Base-by-base conservation (phyloP, 805 yeast genomes). In the Yarrowia sp. region DNA sequence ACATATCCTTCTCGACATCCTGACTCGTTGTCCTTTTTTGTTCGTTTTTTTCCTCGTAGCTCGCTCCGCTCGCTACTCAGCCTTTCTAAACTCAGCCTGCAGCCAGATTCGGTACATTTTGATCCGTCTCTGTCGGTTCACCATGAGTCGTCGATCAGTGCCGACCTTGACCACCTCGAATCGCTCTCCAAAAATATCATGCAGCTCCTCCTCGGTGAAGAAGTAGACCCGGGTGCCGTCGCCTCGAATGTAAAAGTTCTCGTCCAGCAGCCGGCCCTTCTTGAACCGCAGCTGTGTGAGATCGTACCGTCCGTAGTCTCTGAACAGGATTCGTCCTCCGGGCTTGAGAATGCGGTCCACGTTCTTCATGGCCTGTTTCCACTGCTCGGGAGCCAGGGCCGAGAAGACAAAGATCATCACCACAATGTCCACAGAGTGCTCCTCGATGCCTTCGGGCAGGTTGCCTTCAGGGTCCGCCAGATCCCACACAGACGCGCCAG, bases 51-150 rank as follows among this genome's bases (percentile, higher is more conserved):
- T 24, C 30, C 30, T 24, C 30, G 30, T 24, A 24, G 30, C 30
- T 24, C 30, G 30, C 30, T 24, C 30, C 30, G 30, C 30, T 24
- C 30, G 3, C 40, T 58, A 44, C 33, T 36, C 65, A 13, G 6
- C 9, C 60, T 64, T 64, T 17, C 43, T 83, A 76, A 94, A 94
- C 33, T 91, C 92, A 0, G 95, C 98, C 79, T 95, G 99, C 68
- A 95, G 79, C 99, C 99, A 95, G 69, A 92, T 91, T 74, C 99
- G 83, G 76, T 91, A 95, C 99, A 95, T 95, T 79, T 95, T 95
- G 71, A 95, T 79, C 77, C 90, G 90, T 75, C 94, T 88, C 79
- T 94, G 93, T 74, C 99, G 84, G 77, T 95, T 95, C 30, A 95
- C 98, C 71, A 95, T 81, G 73, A 95, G 81, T 73, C 99, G 81